These are phyloP conservation scores for Cyathus striatus DNA, from an alignment of 768 basidiomycete species.

Conservation along the genomic window DNA sequence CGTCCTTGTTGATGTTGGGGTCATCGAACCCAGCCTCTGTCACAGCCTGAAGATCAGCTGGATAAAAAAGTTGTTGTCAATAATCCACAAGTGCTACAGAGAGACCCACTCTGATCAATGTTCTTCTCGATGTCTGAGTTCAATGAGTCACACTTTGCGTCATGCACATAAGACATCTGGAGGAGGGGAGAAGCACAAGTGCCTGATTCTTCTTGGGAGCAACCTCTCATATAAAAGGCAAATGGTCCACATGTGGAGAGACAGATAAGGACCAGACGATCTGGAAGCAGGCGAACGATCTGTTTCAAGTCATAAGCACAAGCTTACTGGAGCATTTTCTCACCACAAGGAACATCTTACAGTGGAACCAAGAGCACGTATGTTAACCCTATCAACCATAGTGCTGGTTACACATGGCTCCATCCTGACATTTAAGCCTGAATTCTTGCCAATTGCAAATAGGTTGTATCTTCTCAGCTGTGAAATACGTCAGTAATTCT, in stretches of 20 bases:
- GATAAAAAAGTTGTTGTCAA: constrained; percentile 1
- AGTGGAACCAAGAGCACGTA: not conserved
- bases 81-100: not conserved
- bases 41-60: constrained; percentile 21
- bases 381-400: not conserved
- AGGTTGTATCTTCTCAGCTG: too few species aligned
- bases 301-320: constrained; percentile 1
- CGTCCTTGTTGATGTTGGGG: constrained; percentile 48
- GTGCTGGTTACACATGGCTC: not conserved
- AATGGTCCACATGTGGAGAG: constrained; percentile 15
- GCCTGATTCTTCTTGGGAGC: constrained; percentile 10
- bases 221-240: constrained; percentile 14
- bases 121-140: constrained; percentile 26
- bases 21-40: constrained; percentile 42
- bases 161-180: constrained; percentile 24
- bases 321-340: constrained; percentile 10
- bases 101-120: constrained; percentile 13
- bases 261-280: constrained; percentile 17
- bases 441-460: not conserved
- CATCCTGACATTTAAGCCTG: not conserved
- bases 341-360: constrained; percentile 15
- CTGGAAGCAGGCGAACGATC: constrained; percentile 7
- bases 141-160: constrained; percentile 21
- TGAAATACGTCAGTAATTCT: too few species aligned
- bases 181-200: constrained; percentile 14